phyloP scores from a whole-genome alignment of 73 alveolate genomes.

The Symbiodinium pilosum region DNA sequence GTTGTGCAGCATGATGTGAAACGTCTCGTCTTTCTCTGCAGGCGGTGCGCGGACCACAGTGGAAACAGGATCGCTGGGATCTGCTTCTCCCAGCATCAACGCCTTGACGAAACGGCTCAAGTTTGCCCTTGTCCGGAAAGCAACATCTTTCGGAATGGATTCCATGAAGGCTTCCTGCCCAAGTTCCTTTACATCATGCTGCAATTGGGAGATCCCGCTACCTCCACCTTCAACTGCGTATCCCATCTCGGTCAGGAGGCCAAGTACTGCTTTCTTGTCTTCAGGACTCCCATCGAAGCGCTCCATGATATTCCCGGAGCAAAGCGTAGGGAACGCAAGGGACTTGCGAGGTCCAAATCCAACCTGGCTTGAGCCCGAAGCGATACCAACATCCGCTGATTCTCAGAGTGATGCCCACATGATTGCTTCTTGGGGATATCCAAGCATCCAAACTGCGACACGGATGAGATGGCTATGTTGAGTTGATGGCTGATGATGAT shows the following conservation, averaged over 20 bases:
- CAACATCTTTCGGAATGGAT: not conserved
- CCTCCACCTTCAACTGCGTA: not conserved
- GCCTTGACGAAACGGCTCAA: constrained; percentile 16
- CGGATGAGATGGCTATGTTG: no score
- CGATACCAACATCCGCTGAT: not conserved
- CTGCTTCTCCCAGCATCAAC: not conserved
- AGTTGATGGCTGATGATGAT: no score
- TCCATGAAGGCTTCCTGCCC: constrained; percentile 16
- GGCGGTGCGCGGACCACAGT: not conserved
- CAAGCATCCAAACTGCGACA: no score
- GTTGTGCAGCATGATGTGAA: not conserved
- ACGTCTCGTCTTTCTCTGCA: constrained; percentile 2
- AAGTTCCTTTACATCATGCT: constrained; percentile 28
- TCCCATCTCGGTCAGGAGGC: not conserved
- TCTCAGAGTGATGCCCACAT: not conserved
- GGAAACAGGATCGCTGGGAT: not conserved
- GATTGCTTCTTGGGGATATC: not conserved
- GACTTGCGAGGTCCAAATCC: not conserved
- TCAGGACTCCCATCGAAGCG: not conserved
- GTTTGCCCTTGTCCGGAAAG: not conserved
- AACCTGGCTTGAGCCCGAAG: not conserved
- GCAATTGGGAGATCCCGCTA: not conserved
- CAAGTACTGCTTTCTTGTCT: not conserved
- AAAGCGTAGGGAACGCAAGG: not conserved
- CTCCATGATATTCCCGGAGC: not conserved